phyloP scores from a whole-genome alignment of 2,329 filamentous ascomycete genomes.

The Lachnellula hyalina region DNA sequence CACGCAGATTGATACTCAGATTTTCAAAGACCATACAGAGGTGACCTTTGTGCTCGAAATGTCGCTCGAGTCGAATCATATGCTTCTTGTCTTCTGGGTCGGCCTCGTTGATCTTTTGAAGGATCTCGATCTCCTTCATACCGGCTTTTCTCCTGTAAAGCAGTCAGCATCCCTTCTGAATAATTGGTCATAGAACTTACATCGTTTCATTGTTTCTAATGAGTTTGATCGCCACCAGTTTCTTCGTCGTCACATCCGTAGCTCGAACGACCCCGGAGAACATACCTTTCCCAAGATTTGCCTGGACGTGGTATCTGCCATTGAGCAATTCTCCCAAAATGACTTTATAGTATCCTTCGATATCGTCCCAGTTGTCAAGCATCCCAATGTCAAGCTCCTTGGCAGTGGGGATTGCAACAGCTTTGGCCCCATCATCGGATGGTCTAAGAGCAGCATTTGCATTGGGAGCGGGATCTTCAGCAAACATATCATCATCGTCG shows the following conservation, averaged over 20 bases:
- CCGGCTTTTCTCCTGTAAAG: conserved; percentile 66
- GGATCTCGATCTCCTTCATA: conserved; percentile 87
- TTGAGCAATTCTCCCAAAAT: conserved; percentile 88
- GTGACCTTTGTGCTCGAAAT: conserved; percentile 92
- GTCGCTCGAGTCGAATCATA: conserved; percentile 78
- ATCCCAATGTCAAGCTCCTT: conserved; percentile 65
- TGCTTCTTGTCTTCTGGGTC: conserved; percentile 90
- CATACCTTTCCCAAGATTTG: conserved; percentile 86
- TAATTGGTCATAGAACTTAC: conserved; percentile 33
- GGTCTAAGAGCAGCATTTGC: conserved; percentile 32
- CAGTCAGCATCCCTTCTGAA: conserved; percentile 21
- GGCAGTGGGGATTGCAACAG: conserved; percentile 39
- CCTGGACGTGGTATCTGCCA: conserved; percentile 81
- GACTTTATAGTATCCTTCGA: conserved; percentile 94
- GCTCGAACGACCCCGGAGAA: conserved; percentile 95
- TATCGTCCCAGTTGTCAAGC: conserved; percentile 89
- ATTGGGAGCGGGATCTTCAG: conserved; percentile 43
- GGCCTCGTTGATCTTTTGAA: conserved; percentile 78
- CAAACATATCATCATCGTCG: conserved; percentile 61
- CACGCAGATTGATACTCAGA: conserved; percentile 84
- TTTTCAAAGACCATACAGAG: conserved; percentile 97
- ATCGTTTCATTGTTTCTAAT: conserved; percentile 95
- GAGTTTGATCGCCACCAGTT: conserved; percentile 92
- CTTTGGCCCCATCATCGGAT: conserved; percentile 41
- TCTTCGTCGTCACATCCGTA: conserved; percentile 66